Evolutionary conservation across 2,329 filamentous ascomycete species (phyloP), one percentile per base, ranked within the genome.

Genomic region (Claviceps sp.): DNA sequence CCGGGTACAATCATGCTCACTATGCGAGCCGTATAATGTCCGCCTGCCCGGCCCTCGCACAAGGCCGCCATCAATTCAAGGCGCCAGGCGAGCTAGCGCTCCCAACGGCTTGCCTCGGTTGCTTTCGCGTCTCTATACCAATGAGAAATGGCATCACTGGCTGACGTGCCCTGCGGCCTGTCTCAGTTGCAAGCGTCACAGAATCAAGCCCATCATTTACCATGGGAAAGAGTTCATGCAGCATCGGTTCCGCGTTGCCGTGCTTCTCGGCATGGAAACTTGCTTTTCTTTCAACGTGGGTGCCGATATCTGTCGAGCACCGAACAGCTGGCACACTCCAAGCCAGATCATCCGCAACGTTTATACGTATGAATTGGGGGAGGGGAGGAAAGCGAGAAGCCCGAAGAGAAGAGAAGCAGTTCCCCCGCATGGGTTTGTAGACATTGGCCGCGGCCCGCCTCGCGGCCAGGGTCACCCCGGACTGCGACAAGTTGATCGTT

Each of bases 181-280:
- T 50, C 48, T 50, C 48, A 50, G 48, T 50, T 50, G 48, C 17
- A 38, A 38, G 17, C 48, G 40, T 24, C 48, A 41, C 48, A 44
- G 30, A 30, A 34, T 30, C 24, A 49, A 49, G 38, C 10, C 26
- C 34, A n/a, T 13, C 5, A 14, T 7, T 14, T 16, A 19, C 19
- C 47, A 41, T 30, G 7, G n/a, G 17, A 34, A 16, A 42, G 2
- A 30, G 47, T 19, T 19, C 14, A 19, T 49, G 47, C 38, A 34
- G 14, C 22, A 49, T 42, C 44, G 10, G 14, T n/a, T 47, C 30
- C 8, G 38, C 6, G 11, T 48, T 22, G n/a, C 47, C 16, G 10
- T 34, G 10, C 30, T 11, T 34, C 47, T 48, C 26, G 19, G 40
- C 34, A 47, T 16, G 34, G 34, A 10, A 16, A 11, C 22, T 39